These are phyloP conservation scores for Tripterygium wilfordii DNA, from an alignment of 177 flowering plant genomes.

Conservation along the genomic window DNA sequence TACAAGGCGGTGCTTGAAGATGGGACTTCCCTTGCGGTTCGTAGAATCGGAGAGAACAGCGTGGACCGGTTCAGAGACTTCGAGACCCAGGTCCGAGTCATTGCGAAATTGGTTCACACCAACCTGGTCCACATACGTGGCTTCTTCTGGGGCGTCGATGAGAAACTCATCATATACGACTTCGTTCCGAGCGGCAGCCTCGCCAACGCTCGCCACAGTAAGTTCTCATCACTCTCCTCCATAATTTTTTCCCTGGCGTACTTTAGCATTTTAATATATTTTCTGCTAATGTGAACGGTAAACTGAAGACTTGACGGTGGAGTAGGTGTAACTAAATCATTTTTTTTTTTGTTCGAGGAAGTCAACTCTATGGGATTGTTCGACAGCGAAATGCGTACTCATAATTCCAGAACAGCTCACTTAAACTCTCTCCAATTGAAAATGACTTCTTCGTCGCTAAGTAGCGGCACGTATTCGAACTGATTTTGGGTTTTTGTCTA, in stretches of 20 bases:
- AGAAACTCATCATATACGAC: constrained; percentile 91
- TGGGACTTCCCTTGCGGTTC: constrained; percentile 53
- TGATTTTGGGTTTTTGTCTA: no score
- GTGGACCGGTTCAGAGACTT: constrained; percentile 72
- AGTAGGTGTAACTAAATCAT: constrained; percentile 40
- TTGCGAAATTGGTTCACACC: constrained; percentile 79
- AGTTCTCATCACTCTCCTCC: constrained; percentile 14
- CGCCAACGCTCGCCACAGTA: constrained; percentile 68
- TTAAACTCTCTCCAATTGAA: not conserved
- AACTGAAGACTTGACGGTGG: constrained; percentile 15
- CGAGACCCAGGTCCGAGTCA: constrained; percentile 60
- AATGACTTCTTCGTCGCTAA: constrained; percentile 8
- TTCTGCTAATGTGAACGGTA: constrained; percentile 17
- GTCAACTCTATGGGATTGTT: constrained; percentile 25
- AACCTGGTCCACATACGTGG: constrained; percentile 78
- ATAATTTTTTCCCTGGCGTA: constrained; percentile 3
- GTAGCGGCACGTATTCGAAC: no score
- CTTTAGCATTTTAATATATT: not conserved
- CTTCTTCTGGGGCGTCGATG: constrained; percentile 84
- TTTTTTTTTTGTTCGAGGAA: constrained; percentile 25
- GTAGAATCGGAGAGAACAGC: constrained; percentile 67
- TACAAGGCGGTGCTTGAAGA: constrained; percentile 85
- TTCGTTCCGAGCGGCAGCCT: constrained; percentile 91
- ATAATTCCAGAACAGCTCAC: not conserved
- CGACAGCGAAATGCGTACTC: constrained; percentile 10